Base-by-base conservation (phyloP, 2,329 filamentous ascomycete species). In the Raffaelea ambrosiae region DNA sequence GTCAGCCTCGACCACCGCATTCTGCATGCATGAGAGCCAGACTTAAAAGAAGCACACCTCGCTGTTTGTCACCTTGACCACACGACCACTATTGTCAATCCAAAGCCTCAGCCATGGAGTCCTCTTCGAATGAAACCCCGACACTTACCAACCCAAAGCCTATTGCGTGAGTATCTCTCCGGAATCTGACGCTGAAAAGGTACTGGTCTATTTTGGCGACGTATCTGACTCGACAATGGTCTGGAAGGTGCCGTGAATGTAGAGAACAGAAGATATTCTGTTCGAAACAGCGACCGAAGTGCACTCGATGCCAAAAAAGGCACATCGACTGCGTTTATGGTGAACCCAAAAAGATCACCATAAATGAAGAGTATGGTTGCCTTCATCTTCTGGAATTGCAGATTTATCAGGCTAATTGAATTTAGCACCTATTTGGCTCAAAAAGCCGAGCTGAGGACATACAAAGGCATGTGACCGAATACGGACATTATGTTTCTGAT, bases 341-440 rank as follows among this genome's bases (percentile, higher is more conserved):
- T 7, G 49, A 35, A 19, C 51, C 51, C 11, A 54, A 53, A 31
- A 54, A 52, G 48, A 51, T 54, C 22, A 43, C 22, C 8, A 39
- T 54, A 13, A 54, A 53, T 14, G 49, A 53, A 40, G 49, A 53
- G 53, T 54, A 33, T 3, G 48, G n/a, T n/a, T n/a, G n/a, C n/a
- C n/a, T n/a, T 46, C 11, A 18, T 19, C 3, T 31, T 18, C 11
- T 22, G 10, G 9, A 43, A 13, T 31, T 29, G 14, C 2, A 7
- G 26, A 29, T 29, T 7, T 13, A 29, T 7, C 13, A 29, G 40
- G 14, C 43, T 45, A 39, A 45, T 20, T 3, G 18, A 11, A 16
- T n/a, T 7, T 35, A 54, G 53, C 13, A 54, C 50, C 40, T 39
- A 50, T 3, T 42, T 38, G 5, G 36, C 46, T 10, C 46, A 53